Base-by-base conservation (phyloP, 306 rosid genomes). In the Abrus pulchellus region DNA sequence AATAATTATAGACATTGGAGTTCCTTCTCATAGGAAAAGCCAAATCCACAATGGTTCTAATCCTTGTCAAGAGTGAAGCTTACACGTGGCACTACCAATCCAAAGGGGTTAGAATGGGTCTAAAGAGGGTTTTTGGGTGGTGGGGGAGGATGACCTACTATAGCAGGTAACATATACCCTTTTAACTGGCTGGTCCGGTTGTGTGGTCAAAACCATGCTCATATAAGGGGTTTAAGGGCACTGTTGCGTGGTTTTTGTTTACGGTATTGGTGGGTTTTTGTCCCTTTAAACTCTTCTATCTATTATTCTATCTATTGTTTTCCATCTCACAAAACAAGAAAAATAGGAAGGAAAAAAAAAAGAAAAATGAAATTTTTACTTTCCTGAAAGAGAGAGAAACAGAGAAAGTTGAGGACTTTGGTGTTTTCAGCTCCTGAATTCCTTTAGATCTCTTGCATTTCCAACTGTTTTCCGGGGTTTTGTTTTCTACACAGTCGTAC, bases 151-250 rank as follows among this genome's bases (percentile, higher is more conserved):
- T 54, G 71, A 84, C 84, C 81, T 44, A 38, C 76, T 85, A 81
- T 88, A 71, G 38, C 83, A 83, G 74, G 91, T 83, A 64, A 82
- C 68, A 1, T 12, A 33, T 80, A 78, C 83, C 80, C 63, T 20
- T 77, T 84, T 71, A 61, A 84, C 96, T 50, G 89, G 90, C 34
- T 75, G 44, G 27, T 72, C 90, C 85, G 88, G 95, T 90, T 88
- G 71, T 77, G 89, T 92, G 91, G 97, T 86, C 89, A 85, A 80
- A 84, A 86, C 83, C 73, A 52, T 28, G n/a, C 62, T 11, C 63
- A 40, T 72, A 85, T 75, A 76, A 80, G 76, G 94, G 98, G 97
- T 90, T 94, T 90, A 90, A 84, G 88, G 87, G 69, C 66, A 86
- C 86, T 90, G 90, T 92, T 87, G 87, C 87, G 73, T 88, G 84